These are phyloP conservation scores for Senna tora DNA, from an alignment of 306 rosid genomes.

Conservation along the genomic window DNA sequence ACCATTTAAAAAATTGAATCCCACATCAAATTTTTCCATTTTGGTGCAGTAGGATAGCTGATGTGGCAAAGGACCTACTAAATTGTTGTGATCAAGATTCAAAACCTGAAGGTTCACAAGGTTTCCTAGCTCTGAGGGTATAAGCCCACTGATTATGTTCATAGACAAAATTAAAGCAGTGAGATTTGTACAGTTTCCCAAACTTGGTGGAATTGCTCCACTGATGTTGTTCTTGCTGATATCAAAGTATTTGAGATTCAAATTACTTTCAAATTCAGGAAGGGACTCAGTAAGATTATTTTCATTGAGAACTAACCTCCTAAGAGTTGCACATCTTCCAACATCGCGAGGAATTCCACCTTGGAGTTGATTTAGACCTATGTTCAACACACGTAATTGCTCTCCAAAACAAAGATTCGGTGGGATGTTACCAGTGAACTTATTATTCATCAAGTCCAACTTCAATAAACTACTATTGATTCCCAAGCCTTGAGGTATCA, in stretches of 20 bases:
- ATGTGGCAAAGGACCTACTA: conserved; percentile 23
- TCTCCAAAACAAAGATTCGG: conserved; percentile 60
- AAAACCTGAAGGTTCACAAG: conserved; percentile 46
- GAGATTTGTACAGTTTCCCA: conserved; percentile 52
- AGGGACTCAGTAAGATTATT: conserved; percentile 49
- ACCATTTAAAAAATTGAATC: too few species aligned
- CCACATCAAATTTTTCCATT: not conserved
- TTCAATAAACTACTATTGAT: too few species aligned
- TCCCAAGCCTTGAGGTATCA: conserved; percentile 7
- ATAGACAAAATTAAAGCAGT: conserved; percentile 46
- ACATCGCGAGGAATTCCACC: conserved; percentile 54
- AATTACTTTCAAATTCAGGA: conserved; percentile 44
- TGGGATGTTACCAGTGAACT: conserved; percentile 47
- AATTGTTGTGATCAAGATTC: conserved; percentile 51
- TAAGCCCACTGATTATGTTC: conserved; percentile 52
- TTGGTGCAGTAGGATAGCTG: not conserved
- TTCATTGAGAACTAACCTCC: conserved; percentile 48
- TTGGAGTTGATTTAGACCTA: conserved; percentile 54
- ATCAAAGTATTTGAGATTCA: conserved; percentile 41
- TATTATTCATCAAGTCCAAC: too few species aligned
- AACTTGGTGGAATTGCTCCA: conserved; percentile 56
- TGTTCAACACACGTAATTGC: conserved; percentile 33
- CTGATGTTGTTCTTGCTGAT: conserved; percentile 44
- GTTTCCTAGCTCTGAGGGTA: conserved; percentile 55
- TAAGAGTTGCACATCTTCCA: conserved; percentile 52